These are phyloP conservation scores for Saccharomycopsis schoenii DNA, from an alignment of 805 yeast genomes.

Conservation along the genomic window DNA sequence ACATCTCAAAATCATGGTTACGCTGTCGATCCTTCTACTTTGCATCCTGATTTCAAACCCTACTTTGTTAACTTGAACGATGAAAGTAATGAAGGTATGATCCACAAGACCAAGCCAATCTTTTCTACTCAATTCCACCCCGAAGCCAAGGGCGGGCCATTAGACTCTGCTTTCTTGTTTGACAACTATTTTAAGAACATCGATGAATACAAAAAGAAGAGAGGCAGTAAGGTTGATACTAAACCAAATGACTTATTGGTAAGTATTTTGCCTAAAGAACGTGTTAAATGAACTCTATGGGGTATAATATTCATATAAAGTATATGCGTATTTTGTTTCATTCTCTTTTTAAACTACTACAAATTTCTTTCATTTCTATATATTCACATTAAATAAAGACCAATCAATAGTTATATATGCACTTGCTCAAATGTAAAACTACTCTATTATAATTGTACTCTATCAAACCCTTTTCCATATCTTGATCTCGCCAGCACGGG, in stretches of 20 bases:
- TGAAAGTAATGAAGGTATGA: constrained; percentile 96
- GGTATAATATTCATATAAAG: too few species aligned
- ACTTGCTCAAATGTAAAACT: too few species aligned
- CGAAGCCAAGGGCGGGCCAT: constrained; percentile 98
- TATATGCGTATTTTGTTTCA: too few species aligned
- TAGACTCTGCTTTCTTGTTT: constrained; percentile 83
- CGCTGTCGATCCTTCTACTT: constrained; percentile 79
- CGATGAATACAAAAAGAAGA: constrained; percentile 40
- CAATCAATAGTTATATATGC: too few species aligned
- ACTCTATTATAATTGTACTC: neutral
- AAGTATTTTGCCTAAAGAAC: constrained; percentile 54
- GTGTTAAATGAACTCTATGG: constrained; percentile 35
- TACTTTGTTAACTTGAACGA: constrained; percentile 91
- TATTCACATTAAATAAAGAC: neutral
- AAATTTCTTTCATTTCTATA: neutral
- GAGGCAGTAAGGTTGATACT: constrained; percentile 28
- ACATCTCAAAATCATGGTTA: constrained; percentile 99
- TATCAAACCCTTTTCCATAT: constrained; percentile 2
- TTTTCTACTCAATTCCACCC: constrained; percentile 98
- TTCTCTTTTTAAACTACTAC: too few species aligned
- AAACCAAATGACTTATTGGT: constrained; percentile 42
- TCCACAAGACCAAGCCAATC: constrained; percentile 75
- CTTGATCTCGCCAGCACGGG: constrained; percentile 23
- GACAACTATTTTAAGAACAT: constrained; percentile 79
- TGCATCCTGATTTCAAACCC: constrained; percentile 71